Base-by-base conservation (phyloP, 331 rosid genomes). In the Phaseolus coccineus region DNA sequence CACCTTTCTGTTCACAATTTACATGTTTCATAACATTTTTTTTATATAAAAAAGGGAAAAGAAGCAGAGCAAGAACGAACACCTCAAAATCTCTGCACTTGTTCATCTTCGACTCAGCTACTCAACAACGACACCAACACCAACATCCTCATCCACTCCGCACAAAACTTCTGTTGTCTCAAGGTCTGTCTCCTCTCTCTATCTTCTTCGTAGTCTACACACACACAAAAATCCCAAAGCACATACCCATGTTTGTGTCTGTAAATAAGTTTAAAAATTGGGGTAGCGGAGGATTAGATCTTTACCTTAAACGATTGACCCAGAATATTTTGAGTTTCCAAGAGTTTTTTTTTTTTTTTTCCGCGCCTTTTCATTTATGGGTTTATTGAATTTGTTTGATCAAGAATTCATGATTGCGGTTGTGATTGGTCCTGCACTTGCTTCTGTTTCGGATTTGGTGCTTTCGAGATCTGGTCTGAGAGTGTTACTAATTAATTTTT, bases 231-330 rank as follows among this genome's bases (percentile, higher is more conserved):
- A 22, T 59, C 24, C 39, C 73, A n/a, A 11, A 2, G 4, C 11
- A 42, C 13, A 42, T 42, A 42, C 51, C 51, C 51, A 10, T 46
- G 51, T 76, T 39, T 39, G 5, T 48, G 8, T 7, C 1, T 61
- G 31, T 65, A 25, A 44, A 5, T 15, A 55, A 40, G 35, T 6
- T 47, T 4, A 48, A 24, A 48, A 64, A 3, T 76, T 82, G 69
- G 72, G 64, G 73, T 50, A 31, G 48, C 3, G 6, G 35, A 71
- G 31, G 33, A 39, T 74, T 79, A 72, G 89, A 86, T 86, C 89
- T 76, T 74, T 48, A n/a, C 28, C 40, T 73, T 9, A 31, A 79
- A 39, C 51, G 10, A 57, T 12, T 48, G 8, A 70, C 70, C 85
- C 84, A 37, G 8, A 0, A 48, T 48, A 11, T 19, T 65, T 71